Percentiles rank a stretch among this genome's conserved stretches.
phyloP scores from a whole-genome alignment of 371 early-diverging fungal species.

The Mitosporidium daphniae region DNA sequence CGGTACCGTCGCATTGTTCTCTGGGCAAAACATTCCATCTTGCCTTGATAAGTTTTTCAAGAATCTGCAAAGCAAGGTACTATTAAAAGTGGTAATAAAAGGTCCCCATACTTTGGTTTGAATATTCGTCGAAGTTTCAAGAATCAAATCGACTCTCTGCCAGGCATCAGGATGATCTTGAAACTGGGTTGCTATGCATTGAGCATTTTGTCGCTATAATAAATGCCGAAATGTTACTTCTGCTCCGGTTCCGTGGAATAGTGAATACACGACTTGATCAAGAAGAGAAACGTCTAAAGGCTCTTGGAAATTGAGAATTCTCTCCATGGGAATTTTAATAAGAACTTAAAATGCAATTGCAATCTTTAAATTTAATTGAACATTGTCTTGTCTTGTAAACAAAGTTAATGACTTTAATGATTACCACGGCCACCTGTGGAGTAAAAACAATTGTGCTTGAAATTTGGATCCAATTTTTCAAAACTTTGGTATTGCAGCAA shows the following conservation, averaged over 20 bases:
- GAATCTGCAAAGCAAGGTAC: slow-evolving; percentile 72
- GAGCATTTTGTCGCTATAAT: not conserved
- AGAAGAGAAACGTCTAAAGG: slow-evolving; percentile 45
- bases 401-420: too few species aligned
- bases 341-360: too few species aligned
- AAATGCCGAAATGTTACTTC: slow-evolving; percentile 14
- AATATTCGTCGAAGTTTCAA: slow-evolving; percentile 32
- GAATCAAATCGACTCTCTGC: slow-evolving; percentile 64
- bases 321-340: slow-evolving; percentile 8
- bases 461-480: too few species aligned
- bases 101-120: slow-evolving; percentile 35
- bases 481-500: too few species aligned
- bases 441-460: too few species aligned
- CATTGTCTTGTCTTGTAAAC: too few species aligned
- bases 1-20: slow-evolving; percentile 43
- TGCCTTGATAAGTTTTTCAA: slow-evolving; percentile 80
- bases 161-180: slow-evolving; percentile 85
- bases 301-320: slow-evolving; percentile 44
- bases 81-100: slow-evolving; percentile 7
- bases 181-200: slow-evolving; percentile 30
- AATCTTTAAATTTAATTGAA: too few species aligned
- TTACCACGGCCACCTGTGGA: too few species aligned
- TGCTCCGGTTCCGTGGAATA: slow-evolving; percentile 21
- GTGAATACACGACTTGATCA: slow-evolving; percentile 45
- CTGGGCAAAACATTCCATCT: slow-evolving; percentile 72